These are phyloP conservation scores for Pogostemon cablin DNA, from an alignment of 257 asterid species.

Conservation along the genomic window DNA sequence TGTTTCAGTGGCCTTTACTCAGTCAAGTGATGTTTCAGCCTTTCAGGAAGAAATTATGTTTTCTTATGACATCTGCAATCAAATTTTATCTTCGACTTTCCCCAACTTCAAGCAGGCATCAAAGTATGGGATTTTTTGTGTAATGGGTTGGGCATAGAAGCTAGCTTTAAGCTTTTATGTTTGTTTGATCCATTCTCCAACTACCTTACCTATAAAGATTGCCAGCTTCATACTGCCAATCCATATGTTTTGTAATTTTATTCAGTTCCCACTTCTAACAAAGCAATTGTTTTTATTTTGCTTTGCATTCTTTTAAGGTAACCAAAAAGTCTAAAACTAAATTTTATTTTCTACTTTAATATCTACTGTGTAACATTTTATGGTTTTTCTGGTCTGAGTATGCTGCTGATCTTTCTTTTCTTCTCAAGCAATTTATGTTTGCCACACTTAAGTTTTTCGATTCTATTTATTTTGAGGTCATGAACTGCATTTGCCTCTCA, in stretches of 20 bases:
- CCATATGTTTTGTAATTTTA: slow-evolving; percentile 29
- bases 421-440: neutral
- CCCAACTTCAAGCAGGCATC: slow-evolving; percentile 28
- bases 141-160: slow-evolving; percentile 1
- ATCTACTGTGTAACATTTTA: slow-evolving; percentile 17
- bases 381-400: slow-evolving; percentile 12
- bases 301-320: slow-evolving; percentile 39
- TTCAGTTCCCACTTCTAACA: slow-evolving; percentile 26
- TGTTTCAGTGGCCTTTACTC: slow-evolving; percentile 23
- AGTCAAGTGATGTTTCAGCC: slow-evolving; percentile 20
- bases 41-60: slow-evolving; percentile 15
- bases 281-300: slow-evolving; percentile 31
- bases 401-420: neutral
- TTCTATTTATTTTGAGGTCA: slow-evolving; percentile 8
- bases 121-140: slow-evolving; percentile 35
- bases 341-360: neutral
- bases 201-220: slow-evolving; percentile 38
- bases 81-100: slow-evolving; percentile 33
- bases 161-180: slow-evolving; percentile 35
- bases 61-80: slow-evolving; percentile 24
- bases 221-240: slow-evolving; percentile 32
- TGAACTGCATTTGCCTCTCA: slow-evolving; percentile 14
- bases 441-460: neutral
- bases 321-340: neutral
- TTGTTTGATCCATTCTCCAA: slow-evolving; percentile 31